Conservation (phyloP, 179 eudicot genomes). For the Beta lomatogona region DNA sequence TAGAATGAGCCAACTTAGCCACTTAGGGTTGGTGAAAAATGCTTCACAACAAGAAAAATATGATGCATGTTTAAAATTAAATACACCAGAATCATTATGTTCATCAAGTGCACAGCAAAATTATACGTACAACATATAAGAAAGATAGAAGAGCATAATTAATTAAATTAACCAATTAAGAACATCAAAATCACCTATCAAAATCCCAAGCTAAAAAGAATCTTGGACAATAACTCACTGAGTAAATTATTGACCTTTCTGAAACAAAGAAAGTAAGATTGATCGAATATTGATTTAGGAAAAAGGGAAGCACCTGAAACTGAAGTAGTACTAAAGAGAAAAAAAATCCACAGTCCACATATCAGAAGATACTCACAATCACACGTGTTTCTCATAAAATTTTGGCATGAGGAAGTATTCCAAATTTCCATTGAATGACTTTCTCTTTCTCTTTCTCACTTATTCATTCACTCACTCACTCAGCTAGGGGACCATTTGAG, state of each 20-base stretch:
- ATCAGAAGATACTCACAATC: constrained; percentile 1
- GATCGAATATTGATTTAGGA: neutral
- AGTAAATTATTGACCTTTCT: neutral
- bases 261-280: neutral
- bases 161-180: too few species aligned
- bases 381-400: constrained; percentile 8
- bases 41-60: too few species aligned
- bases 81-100: too few species aligned
- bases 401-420: neutral
- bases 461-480: neutral
- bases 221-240: neutral
- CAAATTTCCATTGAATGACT: neutral
- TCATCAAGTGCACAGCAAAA: too few species aligned
- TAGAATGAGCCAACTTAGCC: too few species aligned
- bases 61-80: too few species aligned
- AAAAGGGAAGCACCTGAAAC: constrained; percentile 22
- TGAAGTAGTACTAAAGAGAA: constrained; percentile 8
- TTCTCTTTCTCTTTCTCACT: neutral
- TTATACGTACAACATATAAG: too few species aligned
- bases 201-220: neutral
- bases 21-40: too few species aligned
- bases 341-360: neutral
- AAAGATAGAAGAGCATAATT: too few species aligned
- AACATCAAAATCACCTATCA: neutral
- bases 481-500: constrained; percentile 30